phyloP scores from a whole-genome alignment of 257 asterid genomes.

The Solanum gracilifrons region DNA sequence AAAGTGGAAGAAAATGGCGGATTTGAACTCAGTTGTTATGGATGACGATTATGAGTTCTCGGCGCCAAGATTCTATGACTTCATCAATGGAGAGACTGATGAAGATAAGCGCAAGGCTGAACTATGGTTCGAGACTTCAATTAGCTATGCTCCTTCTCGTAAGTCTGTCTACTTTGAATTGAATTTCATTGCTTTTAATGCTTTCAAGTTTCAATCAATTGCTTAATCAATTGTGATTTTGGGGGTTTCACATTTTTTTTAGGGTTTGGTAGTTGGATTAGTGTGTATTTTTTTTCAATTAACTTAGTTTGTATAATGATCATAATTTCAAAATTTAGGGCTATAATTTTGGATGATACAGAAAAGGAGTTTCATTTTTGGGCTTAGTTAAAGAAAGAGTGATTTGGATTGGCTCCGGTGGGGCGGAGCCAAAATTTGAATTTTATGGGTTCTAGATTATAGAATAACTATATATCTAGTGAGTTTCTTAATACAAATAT shows the following conservation, averaged over 20 bases:
- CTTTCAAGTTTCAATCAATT: not conserved
- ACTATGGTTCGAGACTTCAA: conserved; percentile 61
- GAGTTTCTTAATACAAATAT: not conserved
- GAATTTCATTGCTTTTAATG: not conserved
- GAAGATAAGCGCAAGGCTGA: conserved; percentile 59
- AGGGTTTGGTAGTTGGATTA: not conserved
- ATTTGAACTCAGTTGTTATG: conserved; percentile 24
- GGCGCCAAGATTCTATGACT: conserved; percentile 72
- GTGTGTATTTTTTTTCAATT: not conserved
- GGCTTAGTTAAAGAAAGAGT: not conserved
- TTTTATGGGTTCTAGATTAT: not conserved
- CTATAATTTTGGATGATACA: not conserved
- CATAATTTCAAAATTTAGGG: not conserved
- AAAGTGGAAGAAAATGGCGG: conserved; percentile 26
- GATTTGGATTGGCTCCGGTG: not conserved
- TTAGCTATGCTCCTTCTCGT: conserved; percentile 87
- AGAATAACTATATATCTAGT: not conserved
- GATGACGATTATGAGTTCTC: conserved; percentile 70
- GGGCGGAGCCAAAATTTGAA: not conserved
- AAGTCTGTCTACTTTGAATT: conserved; percentile 16
- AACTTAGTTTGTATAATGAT: not conserved
- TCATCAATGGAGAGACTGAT: conserved; percentile 50
- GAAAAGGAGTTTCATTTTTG: not conserved
- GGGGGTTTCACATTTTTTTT: not conserved
- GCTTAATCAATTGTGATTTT: too few relatives aligned